phyloP scores from a whole-genome alignment of 2,329 filamentous ascomycete genomes.

The Oidium heveae region DNA sequence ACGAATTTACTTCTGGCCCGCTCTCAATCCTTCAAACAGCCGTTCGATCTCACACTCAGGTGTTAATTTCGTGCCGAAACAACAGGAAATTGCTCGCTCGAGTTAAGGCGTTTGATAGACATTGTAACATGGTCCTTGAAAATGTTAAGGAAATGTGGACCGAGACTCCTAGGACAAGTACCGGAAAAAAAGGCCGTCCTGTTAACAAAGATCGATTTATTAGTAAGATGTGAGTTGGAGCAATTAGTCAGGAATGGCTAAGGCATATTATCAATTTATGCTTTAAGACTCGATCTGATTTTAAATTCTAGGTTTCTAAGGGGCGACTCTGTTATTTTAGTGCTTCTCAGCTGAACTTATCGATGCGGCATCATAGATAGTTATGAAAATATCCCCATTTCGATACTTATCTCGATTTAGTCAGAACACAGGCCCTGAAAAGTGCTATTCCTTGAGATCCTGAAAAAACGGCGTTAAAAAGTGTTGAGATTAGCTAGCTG shows the following conservation, averaged over 20 bases:
- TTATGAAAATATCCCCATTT: no score
- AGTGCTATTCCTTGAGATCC: no score
- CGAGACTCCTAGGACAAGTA: constrained; percentile 59
- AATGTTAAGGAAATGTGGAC: constrained; percentile 99
- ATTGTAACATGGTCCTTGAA: constrained; percentile 97
- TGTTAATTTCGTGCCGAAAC: constrained; percentile 91
- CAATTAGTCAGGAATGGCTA: neutral
- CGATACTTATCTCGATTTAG: no score
- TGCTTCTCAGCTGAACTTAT: constrained; percentile 13
- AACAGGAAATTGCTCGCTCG: constrained; percentile 93
- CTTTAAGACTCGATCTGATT: neutral
- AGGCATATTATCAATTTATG: neutral
- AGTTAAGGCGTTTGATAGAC: constrained; percentile 94
- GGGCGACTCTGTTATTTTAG: constrained; percentile 16
- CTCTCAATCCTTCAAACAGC: constrained; percentile 92
- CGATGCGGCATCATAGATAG: no score
- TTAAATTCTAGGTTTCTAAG: constrained; percentile 13
- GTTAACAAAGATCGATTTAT: constrained; percentile 98
- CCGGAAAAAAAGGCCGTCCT: constrained; percentile 66
- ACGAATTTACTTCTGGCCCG: constrained; percentile 56
- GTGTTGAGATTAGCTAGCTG: no score
- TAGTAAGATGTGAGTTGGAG: constrained; percentile 55
- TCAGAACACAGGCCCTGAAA: no score
- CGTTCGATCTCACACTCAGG: constrained; percentile 80
- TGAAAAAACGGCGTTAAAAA: no score